Conservation (phyloP, 2,329 filamentous ascomycete species). For the Fusarium oligoseptatum region DNA sequence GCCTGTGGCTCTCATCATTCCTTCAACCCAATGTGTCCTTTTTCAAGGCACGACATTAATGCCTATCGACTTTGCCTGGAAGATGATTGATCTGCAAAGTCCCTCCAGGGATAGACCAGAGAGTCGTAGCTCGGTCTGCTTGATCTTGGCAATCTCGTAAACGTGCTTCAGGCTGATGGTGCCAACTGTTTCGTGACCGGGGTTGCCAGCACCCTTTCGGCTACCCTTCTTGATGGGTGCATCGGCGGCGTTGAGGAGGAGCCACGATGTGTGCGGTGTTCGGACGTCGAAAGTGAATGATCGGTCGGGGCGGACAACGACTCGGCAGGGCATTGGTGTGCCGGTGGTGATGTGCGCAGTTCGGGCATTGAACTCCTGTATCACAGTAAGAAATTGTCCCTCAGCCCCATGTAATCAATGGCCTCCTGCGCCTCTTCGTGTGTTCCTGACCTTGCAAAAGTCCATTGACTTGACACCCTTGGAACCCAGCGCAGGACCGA, state of each 20-base stretch:
- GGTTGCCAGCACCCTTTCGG: conserved; percentile 81
- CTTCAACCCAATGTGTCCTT: conserved; percentile 6
- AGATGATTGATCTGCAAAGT: conserved; percentile 80
- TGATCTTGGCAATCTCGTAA: conserved; percentile 98
- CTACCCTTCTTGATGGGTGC: conserved; percentile 82
- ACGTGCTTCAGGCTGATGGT: conserved; percentile 93
- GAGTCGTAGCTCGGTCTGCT: conserved; percentile 81
- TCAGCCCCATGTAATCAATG: neutral
- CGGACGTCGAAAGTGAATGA: conserved; percentile 94
- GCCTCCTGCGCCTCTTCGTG: neutral
- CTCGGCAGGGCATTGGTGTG: conserved; percentile 89
- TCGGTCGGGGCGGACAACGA: conserved; percentile 92
- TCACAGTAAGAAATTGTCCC: conserved; percentile 30
- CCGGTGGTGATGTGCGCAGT: conserved; percentile 87
- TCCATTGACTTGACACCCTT: conserved; percentile 99
- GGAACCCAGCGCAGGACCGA: conserved; percentile 94
- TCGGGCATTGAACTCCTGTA: conserved; percentile 94
- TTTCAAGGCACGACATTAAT: conserved; percentile 75
- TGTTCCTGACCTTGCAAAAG: conserved; percentile 87
- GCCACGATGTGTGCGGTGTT: conserved; percentile 92
- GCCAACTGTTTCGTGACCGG: conserved; percentile 83
- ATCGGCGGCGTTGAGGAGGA: conserved; percentile 86
- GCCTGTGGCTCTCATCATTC: conserved; percentile 10
- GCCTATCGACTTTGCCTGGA: conserved; percentile 81
- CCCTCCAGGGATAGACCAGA: conserved; percentile 79